Conservation (phyloP, 495 filamentous ascomycete species). For the Xylaria castorea region DNA sequence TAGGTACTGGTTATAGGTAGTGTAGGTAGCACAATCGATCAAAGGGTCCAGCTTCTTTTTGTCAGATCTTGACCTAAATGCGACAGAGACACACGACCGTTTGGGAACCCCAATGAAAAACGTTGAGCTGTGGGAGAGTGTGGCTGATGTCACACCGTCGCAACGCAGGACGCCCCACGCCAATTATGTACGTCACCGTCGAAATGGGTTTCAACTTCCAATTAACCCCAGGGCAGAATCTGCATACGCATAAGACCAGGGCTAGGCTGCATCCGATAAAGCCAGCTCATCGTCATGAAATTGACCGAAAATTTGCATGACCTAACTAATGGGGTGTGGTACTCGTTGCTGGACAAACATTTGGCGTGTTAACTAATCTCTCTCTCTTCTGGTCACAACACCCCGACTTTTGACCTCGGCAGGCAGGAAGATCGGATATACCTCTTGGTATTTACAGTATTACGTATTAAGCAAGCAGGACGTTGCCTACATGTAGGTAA, state of each 20-base stretch:
- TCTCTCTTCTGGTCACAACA: conserved; percentile 12
- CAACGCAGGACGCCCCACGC: conserved; percentile 7
- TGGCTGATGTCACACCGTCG: conserved; percentile 19
- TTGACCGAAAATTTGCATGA: conserved; percentile 27
- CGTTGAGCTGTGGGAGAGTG: conserved; percentile 13
- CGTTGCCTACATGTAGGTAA: not conserved
- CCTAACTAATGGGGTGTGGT: not conserved
- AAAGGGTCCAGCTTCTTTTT: no score
- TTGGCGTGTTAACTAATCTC: conserved; percentile 10
- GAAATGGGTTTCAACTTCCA: conserved; percentile 20
- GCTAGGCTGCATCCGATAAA: conserved; percentile 23
- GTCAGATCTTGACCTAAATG: not conserved
- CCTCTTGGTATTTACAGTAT: not conserved
- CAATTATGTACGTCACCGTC: conserved; percentile 23
- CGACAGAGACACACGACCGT: not conserved
- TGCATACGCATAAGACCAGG: not conserved
- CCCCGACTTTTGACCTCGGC: not conserved
- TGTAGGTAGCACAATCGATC: not conserved
- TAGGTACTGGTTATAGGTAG: no score
- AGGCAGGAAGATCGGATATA: not conserved
- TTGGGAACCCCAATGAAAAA: conserved; percentile 7
- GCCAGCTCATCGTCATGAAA: conserved; percentile 27
- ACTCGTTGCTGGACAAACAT: not conserved
- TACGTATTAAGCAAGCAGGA: not conserved
- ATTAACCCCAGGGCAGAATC: not conserved